Percentiles rank a stretch among this genome's conserved stretches.
phyloP scores from a whole-genome alignment of 2,329 filamentous ascomycete genomes.

The Verticillium isaacii region DNA sequence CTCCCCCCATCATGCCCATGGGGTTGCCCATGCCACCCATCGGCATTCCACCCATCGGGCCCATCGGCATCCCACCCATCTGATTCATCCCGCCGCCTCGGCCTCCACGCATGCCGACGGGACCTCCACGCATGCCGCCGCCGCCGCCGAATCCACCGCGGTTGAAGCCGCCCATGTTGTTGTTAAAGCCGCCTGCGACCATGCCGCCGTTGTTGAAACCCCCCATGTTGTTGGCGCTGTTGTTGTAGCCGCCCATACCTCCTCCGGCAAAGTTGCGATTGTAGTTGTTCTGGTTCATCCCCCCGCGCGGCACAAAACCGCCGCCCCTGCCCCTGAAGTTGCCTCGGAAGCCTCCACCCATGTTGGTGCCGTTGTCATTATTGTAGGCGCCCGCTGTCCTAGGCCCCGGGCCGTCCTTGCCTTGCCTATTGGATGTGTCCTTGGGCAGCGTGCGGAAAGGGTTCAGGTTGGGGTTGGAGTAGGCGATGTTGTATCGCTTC shows the following conservation, averaged over 20 bases:
- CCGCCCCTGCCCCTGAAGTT: conserved; percentile 49
- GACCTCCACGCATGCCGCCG: conserved; percentile 42
- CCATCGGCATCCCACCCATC: conserved; percentile 42
- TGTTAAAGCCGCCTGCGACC: conserved; percentile 40
- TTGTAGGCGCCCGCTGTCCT: conserved; percentile 44
- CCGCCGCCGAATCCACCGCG: conserved; percentile 36
- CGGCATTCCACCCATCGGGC: conserved; percentile 42
- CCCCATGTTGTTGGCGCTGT: conserved; percentile 38
- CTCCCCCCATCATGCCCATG: conserved; percentile 48
- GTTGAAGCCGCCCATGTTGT: conserved; percentile 42
- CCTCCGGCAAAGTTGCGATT: conserved; percentile 28
- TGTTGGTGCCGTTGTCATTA: conserved; percentile 39
- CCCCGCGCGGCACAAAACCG: conserved; percentile 41
- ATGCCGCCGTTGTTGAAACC: conserved; percentile 46
- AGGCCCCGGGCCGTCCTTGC: conserved; percentile 58
- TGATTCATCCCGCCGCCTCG: conserved; percentile 42
- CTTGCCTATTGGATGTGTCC: conserved; percentile 69
- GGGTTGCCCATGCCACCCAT: conserved; percentile 46
- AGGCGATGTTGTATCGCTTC: conserved; percentile 71
- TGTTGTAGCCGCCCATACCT: conserved; percentile 36
- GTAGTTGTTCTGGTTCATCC: conserved; percentile 44
- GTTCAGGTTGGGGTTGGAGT: conserved; percentile 72
- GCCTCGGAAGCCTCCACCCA: conserved; percentile 43
- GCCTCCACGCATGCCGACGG: conserved; percentile 29
- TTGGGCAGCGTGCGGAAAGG: conserved; percentile 90